Evolutionary conservation across 176 grass and related monocot species (phyloP), one percentile per base, ranked within the genome.

Genomic region (Eragrostis nindensis): DNA sequence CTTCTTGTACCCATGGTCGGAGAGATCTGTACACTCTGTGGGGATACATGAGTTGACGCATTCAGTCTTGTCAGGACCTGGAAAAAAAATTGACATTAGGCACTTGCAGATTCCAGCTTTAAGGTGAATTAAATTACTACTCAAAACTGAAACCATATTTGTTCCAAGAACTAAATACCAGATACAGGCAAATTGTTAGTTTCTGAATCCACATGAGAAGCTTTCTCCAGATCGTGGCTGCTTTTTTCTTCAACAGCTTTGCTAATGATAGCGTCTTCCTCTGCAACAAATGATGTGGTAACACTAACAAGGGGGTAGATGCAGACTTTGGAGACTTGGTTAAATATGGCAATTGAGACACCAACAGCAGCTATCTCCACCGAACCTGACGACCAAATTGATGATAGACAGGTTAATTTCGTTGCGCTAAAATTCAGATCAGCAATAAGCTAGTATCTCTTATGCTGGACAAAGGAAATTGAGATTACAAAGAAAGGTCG

Each of bases 221-320:
- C 81, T 82, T 87, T 95, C 85, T 98, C 92, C 72, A 90, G 72
- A 70, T 98, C 95, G 52, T 74, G 77, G 32, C 68, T 71, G 78
- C 65, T 87, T 1, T 62, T 54, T 88, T 89, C 96, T 80, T 91
- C 82, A 10, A 87, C 57, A 64, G 64, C 32, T 67, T 77, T 76
- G 27, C 82, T 90, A 39, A 99, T 99, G 90, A 95, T 91, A 43
- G 96, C 92, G 70, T 99, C 90, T 91, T 99, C 96, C 89, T 99
- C 96, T 14, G 96, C 96, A 0, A 99, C 96, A 73, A 99, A 99
- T 39, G 96, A 99, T 68, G 96, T 99, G 7, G 96, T 91, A 5
- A 99, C 96, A 44, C 96, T 99, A 19, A 99, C 92, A 61, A 99
- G 92, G 52, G 96, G 96, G 71, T 95, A 99, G 67, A 99, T 99